Evolutionary conservation across 371 early-diverging fungal genomes (phyloP).

Genomic region (Rhizopus sp.): DNA sequence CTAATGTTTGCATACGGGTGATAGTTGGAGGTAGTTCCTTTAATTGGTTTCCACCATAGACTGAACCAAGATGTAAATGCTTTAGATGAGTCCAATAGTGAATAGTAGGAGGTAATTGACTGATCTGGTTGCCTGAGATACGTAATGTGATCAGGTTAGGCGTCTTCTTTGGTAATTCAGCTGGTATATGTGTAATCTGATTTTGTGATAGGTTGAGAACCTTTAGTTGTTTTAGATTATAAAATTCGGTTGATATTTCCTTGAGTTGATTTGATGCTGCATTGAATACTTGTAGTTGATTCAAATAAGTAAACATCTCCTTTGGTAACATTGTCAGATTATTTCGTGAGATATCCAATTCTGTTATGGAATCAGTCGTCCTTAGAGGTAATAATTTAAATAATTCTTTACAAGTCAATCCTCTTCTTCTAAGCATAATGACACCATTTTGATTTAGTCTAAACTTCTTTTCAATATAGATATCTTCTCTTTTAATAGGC

Average conservation of each 20-base stretch:
- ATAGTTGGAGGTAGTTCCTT: constrained; percentile 49
- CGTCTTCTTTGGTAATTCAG: constrained; percentile 41
- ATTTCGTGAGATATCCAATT: constrained; percentile 60
- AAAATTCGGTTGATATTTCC: constrained; percentile 48
- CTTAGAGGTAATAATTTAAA: constrained; percentile 30
- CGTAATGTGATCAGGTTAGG: constrained; percentile 51
- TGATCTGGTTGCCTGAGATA: constrained; percentile 55
- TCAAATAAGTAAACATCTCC: constrained; percentile 32
- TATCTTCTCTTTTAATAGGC: constrained; percentile 19
- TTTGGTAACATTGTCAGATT: constrained; percentile 41
- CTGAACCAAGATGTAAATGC: constrained; percentile 60
- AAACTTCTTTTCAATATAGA: constrained; percentile 17
- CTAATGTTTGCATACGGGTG: constrained; percentile 44
- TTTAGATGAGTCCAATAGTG: constrained; percentile 48
- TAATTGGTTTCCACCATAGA: constrained; percentile 61
- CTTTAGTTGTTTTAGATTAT: constrained; percentile 42
- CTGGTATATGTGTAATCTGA: constrained; percentile 44
- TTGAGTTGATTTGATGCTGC: constrained; percentile 53
- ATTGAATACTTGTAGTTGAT: constrained; percentile 46
- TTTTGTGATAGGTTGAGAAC: constrained; percentile 62
- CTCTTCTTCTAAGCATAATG: constrained; percentile 48
- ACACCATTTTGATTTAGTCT: constrained; percentile 24
- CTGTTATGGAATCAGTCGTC: constrained; percentile 45
- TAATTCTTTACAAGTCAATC: constrained; percentile 40
- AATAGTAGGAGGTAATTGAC: constrained; percentile 43